Evolutionary conservation across 768 basidiomycete genomes (phyloP).

Genomic region (Mycena maculata): DNA sequence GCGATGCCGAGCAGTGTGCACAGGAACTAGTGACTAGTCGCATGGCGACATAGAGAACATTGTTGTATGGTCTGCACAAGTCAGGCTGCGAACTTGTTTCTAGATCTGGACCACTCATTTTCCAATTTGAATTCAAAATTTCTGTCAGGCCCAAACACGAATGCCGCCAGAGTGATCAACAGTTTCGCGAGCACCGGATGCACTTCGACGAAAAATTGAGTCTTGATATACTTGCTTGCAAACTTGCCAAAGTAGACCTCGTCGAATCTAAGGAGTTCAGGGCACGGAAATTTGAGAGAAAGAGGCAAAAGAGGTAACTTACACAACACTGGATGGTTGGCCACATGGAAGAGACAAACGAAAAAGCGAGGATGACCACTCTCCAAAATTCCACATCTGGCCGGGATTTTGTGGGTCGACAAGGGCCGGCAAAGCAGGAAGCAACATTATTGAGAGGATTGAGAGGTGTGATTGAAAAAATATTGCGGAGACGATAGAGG

Average conservation of each 20-base stretch:
- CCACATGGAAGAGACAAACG: slow-evolving; percentile 90
- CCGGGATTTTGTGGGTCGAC: too few relatives aligned
- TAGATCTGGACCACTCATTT: slow-evolving; percentile 67
- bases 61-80: slow-evolving; percentile 74
- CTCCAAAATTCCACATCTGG: too few relatives aligned
- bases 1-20: slow-evolving; percentile 89
- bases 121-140: slow-evolving; percentile 98
- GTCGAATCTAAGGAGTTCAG: slow-evolving; percentile 83
- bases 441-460: too few relatives aligned
- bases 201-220: slow-evolving; percentile 92
- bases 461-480: too few relatives aligned
- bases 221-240: slow-evolving; percentile 93
- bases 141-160: slow-evolving; percentile 89
- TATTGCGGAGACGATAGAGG: too few relatives aligned
- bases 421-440: too few relatives aligned
- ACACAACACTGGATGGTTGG: slow-evolving; percentile 94
- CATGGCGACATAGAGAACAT: slow-evolving; percentile 97
- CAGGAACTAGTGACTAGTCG: slow-evolving; percentile 95
- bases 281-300: neutral
- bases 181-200: slow-evolving; percentile 98
- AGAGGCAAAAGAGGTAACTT: slow-evolving; percentile 50
- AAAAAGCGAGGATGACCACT: slow-evolving; percentile 66
- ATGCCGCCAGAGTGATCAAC: slow-evolving; percentile 91
- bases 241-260: slow-evolving; percentile 99
- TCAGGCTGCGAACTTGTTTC: neutral